Evolutionary conservation across 352 stramenopile genomes (phyloP).

Genomic region (Globisporangium iwayamae): DNA sequence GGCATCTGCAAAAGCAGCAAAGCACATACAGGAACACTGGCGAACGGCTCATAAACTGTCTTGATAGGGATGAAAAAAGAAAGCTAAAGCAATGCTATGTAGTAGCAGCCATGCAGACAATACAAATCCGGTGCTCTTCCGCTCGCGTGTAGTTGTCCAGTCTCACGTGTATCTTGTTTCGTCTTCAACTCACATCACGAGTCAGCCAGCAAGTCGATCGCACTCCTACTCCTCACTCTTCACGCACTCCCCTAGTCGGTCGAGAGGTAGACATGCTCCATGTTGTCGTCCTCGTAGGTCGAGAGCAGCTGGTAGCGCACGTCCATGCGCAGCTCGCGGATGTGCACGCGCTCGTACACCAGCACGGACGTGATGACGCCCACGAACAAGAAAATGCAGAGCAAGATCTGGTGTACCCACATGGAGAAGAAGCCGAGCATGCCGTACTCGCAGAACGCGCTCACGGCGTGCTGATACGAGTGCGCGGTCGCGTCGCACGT

Average conservation of each 20-base stretch:
- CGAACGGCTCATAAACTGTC: neutral
- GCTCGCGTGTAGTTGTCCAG: neutral
- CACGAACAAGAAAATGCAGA: slow-evolving; percentile 77
- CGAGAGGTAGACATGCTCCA: slow-evolving; percentile 79
- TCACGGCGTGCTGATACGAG: slow-evolving; percentile 42
- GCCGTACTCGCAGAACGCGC: slow-evolving; percentile 73
- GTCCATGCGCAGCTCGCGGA: slow-evolving; percentile 50
- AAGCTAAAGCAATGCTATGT: neutral
- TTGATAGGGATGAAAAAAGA: neutral
- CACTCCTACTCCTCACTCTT: neutral
- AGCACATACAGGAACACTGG: neutral
- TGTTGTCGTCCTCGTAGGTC: slow-evolving; percentile 75
- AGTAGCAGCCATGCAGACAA: neutral
- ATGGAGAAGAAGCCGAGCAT: slow-evolving; percentile 83
- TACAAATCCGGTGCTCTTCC: neutral
- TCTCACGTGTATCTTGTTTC: neutral
- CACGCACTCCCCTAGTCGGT: slow-evolving; percentile 31
- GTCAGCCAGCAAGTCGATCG: neutral
- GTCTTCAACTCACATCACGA: neutral
- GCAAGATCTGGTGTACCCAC: slow-evolving; percentile 81
- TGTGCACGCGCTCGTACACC: slow-evolving; percentile 76
- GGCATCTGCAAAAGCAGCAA: too few relatives aligned
- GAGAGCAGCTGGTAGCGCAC: slow-evolving; percentile 74
- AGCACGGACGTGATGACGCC: slow-evolving; percentile 66
- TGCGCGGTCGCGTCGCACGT: slow-evolving; percentile 43